Conservation (phyloP, 208 protist genomes). For the Leishmania arabica region DNA sequence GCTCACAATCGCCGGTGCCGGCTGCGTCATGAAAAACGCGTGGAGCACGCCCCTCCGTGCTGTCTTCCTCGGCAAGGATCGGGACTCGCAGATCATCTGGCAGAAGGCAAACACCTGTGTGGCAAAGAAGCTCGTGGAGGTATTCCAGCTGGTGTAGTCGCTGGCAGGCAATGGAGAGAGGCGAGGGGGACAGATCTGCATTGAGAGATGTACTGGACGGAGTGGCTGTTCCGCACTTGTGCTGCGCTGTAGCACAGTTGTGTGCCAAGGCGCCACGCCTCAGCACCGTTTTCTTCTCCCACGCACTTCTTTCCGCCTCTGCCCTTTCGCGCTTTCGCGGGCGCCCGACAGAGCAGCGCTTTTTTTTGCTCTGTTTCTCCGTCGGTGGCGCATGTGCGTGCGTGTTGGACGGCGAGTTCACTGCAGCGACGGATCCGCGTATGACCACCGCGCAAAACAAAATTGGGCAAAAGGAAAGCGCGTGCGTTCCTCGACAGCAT, state of each 20-base stretch:
- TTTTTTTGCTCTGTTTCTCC: background rate
- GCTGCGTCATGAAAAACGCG: slow-evolving; percentile 51
- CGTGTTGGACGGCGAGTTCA: background rate
- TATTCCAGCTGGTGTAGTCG: slow-evolving; percentile 22
- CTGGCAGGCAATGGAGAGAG: background rate
- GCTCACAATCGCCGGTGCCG: slow-evolving; percentile 32
- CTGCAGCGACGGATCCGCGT: background rate
- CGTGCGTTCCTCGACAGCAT: background rate
- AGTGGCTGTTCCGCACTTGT: background rate
- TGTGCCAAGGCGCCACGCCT: too few relatives aligned
- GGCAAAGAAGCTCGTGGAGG: slow-evolving; percentile 37
- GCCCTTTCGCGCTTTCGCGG: background rate
- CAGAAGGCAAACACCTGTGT: slow-evolving; percentile 42
- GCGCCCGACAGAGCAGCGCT: background rate
- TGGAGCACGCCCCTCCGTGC: slow-evolving; percentile 23
- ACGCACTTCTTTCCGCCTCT: too few relatives aligned
- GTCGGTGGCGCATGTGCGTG: background rate
- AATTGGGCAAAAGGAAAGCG: background rate
- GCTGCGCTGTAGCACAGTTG: background rate
- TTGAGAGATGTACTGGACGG: background rate
- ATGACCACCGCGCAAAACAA: background rate
- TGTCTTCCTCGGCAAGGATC: slow-evolving; percentile 25
- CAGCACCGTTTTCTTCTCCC: too few relatives aligned
- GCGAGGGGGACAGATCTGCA: background rate
- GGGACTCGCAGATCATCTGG: slow-evolving; percentile 41